These are phyloP conservation scores for Nephelium lappaceum DNA, from an alignment of 345 rosid species.

Conservation along the genomic window DNA sequence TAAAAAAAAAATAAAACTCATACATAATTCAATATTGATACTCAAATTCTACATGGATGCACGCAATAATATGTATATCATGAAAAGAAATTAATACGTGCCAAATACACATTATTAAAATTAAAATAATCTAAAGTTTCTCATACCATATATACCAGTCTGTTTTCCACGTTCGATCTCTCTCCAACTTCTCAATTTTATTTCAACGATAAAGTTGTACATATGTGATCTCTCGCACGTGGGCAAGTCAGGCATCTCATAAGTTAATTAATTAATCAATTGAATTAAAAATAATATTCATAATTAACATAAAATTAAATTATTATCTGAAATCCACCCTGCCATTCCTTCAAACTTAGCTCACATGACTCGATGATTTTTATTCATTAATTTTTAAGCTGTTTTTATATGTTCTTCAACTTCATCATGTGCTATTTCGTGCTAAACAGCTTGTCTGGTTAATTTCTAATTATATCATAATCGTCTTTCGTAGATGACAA, in stretches of 20 bases:
- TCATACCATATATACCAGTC: background rate
- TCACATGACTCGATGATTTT: background rate
- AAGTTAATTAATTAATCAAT: too few relatives aligned
- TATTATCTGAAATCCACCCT: background rate
- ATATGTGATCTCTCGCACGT: background rate
- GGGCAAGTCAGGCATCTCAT: background rate
- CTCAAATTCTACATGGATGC: too few relatives aligned
- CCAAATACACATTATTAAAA: too few relatives aligned
- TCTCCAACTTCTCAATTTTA: background rate
- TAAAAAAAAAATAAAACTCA: too few relatives aligned
- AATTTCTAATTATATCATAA: background rate
- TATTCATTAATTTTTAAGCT: background rate
- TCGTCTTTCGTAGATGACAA: background rate
- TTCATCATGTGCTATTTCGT: slow-evolving; percentile 3
- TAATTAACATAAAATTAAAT: background rate
- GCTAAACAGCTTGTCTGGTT: background rate
- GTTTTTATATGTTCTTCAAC: slow-evolving; percentile 9
- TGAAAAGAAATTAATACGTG: too few relatives aligned
- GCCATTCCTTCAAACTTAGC: background rate
- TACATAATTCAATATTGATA: too few relatives aligned
- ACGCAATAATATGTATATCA: too few relatives aligned
- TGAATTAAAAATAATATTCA: too few relatives aligned
- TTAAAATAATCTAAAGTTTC: too few relatives aligned
- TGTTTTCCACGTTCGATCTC: background rate
- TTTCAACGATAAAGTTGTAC: background rate